Conservation (phyloP, 202 grass and related monocot species). For the Carex arenaria region DNA sequence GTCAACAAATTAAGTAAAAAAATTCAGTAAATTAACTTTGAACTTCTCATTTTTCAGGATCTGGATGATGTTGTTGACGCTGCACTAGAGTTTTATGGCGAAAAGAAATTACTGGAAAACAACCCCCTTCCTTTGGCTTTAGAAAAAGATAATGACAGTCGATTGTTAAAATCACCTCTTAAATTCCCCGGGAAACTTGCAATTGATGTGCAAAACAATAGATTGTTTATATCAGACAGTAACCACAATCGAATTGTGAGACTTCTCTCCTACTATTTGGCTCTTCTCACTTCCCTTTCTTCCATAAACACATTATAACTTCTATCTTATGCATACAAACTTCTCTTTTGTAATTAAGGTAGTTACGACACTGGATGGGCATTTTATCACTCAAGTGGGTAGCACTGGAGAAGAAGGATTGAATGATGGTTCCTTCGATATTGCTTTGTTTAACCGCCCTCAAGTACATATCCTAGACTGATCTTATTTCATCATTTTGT, state of each 20-base stretch:
- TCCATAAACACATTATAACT: constrained; percentile 16
- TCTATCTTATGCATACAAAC: constrained; percentile 11
- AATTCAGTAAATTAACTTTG: neutral
- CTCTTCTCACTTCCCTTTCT: neutral
- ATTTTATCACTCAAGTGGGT: constrained; percentile 86
- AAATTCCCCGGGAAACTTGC: constrained; percentile 97
- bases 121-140: constrained; percentile 75
- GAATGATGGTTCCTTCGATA: constrained; percentile 79
- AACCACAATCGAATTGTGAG: constrained; percentile 97
- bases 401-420: constrained; percentile 79
- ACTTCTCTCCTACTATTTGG: constrained; percentile 11
- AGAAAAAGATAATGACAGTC: constrained; percentile 81
- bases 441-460: constrained; percentile 84
- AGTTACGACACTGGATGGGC: constrained; percentile 68
- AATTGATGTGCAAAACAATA: constrained; percentile 73
- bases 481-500: constrained; percentile 16
- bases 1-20: neutral
- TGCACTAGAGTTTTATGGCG: constrained; percentile 87
- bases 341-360: constrained; percentile 50
- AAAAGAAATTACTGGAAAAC: constrained; percentile 58
- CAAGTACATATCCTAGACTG: constrained; percentile 49
- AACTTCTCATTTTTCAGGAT: constrained; percentile 48
- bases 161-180: constrained; percentile 65
- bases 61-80: constrained; percentile 86
- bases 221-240: constrained; percentile 96